Evolutionary conservation across 495 filamentous ascomycete species (phyloP).

Genomic region (Podospora pseudopauciseta): DNA sequence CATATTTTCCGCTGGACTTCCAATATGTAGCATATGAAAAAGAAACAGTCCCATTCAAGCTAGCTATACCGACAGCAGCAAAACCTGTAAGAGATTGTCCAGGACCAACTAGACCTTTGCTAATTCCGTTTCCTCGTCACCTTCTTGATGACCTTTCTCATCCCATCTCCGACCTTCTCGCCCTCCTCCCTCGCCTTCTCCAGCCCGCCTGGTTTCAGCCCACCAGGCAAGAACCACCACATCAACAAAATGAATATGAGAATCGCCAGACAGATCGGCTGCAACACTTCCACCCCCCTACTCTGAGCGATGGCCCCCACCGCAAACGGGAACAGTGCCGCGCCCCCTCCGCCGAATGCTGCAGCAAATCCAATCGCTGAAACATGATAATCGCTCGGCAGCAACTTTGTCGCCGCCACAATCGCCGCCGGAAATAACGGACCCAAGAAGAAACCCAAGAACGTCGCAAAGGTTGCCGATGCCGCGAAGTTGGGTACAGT

Average conservation of each 20-base stretch:
- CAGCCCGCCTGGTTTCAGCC: conserved; percentile 30
- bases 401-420: conserved; percentile 74
- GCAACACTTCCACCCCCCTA: conserved; percentile 72
- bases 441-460: conserved; percentile 76
- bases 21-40: too few relatives aligned
- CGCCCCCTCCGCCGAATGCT: conserved; percentile 75
- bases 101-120: too few relatives aligned
- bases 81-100: too few relatives aligned
- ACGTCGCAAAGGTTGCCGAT: conserved; percentile 66
- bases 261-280: conserved; percentile 70
- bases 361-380: conserved; percentile 78
- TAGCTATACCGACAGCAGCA: too few relatives aligned
- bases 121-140: conserved; percentile 5
- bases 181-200: conserved; percentile 33
- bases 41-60: too few relatives aligned
- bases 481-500: conserved; percentile 72
- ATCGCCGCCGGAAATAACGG: conserved; percentile 78
- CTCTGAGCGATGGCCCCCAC: conserved; percentile 80
- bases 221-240: conserved; percentile 45
- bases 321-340: conserved; percentile 76
- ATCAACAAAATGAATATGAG: conserved; percentile 55
- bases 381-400: conserved; percentile 75
- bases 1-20: too few relatives aligned
- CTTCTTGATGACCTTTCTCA: conserved; percentile 17
- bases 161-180: conserved; percentile 29